Evolutionary conservation across 164 flowering plant genomes (phyloP), one percentile per base, ranked within the genome.

Genomic region (Nelumbo lutea): DNA sequence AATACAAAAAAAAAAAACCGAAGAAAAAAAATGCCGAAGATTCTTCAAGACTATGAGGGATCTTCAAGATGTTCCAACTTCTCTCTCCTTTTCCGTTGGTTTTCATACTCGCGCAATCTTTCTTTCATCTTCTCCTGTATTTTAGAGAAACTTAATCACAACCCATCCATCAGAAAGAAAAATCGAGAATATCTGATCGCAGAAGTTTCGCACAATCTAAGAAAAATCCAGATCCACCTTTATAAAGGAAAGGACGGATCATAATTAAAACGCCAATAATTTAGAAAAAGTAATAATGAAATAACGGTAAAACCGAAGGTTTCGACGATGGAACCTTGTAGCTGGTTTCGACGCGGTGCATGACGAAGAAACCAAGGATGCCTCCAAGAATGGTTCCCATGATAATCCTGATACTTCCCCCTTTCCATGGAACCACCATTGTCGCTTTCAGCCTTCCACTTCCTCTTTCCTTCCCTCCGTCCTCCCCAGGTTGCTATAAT

Each of bases 361-460:
- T 90, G n/a, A 88, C 85, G 69, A 90, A 93, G 83, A 90, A 93
- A 15, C 98, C 98, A 13, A 88, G 79, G 42, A 76, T 68, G 7
- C 96, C 98, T 3, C 98, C 96, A 46, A 82, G 56, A 47, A 93
- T 78, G 1, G 96, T 90, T 9, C 98, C 93, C 10, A 86, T 42
- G 9, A 90, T 90, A 75, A 93, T 89, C 66, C 91, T 82, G 9
- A 85, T 38, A 70, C 85, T 85, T 0, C 88, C 96, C 93, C 91
- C 84, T 79, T 65, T 79, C 66, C 69, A 75, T 14, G 92, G 81
- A 40, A 52, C 74, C 72, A 58, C 74, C 78, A 66, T 70, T 73
- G 61, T 68, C 70, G 44, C 59, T 8, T 5, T 62, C 46, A 13
- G 53, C 3, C 59, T 27, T 27, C 27, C 27, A 27, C 27, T 27